Evolutionary conservation across 805 yeast genomes (phyloP).

Genomic region (Saturnispora gosingensis): DNA sequence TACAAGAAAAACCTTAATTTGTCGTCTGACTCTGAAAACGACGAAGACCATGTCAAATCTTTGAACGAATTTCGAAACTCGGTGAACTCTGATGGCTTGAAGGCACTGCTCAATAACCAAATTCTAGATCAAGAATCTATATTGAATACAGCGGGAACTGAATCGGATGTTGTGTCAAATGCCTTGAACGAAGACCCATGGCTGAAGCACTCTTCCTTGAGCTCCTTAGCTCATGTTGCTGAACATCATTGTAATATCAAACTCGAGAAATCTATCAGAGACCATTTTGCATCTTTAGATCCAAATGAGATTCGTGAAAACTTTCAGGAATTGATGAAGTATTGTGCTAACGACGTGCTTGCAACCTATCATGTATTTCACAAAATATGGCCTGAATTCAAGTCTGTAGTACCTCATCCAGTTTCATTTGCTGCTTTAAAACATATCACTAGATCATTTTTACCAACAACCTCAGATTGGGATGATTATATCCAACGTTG

Average conservation of each 20-base stretch:
- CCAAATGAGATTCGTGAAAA: constrained; percentile 44
- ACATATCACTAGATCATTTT: constrained; percentile 59
- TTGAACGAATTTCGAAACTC: constrained; percentile 17
- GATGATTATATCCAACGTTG: constrained; percentile 56
- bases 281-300: constrained; percentile 48
- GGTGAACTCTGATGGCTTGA: constrained; percentile 19
- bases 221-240: constrained; percentile 74
- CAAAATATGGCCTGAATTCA: constrained; percentile 61
- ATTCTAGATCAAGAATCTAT: constrained; percentile 23
- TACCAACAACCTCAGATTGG: constrained; percentile 78
- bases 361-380: constrained; percentile 64
- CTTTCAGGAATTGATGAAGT: constrained; percentile 54
- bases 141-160: constrained; percentile 18
- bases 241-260: constrained; percentile 62
- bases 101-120: constrained; percentile 22
- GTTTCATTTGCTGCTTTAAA: constrained; percentile 84
- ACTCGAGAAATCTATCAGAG: constrained; percentile 60
- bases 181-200: constrained; percentile 65
- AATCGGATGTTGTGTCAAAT: constrained; percentile 7
- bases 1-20: constrained; percentile 35
- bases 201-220: constrained; percentile 67
- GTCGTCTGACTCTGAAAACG: constrained; percentile 9
- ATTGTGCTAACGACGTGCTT: constrained; percentile 80
- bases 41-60: constrained; percentile 12
- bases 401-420: constrained; percentile 76